These are phyloP conservation scores for Postia placenta DNA, from an alignment of 768 basidiomycete genomes.

Conservation along the genomic window DNA sequence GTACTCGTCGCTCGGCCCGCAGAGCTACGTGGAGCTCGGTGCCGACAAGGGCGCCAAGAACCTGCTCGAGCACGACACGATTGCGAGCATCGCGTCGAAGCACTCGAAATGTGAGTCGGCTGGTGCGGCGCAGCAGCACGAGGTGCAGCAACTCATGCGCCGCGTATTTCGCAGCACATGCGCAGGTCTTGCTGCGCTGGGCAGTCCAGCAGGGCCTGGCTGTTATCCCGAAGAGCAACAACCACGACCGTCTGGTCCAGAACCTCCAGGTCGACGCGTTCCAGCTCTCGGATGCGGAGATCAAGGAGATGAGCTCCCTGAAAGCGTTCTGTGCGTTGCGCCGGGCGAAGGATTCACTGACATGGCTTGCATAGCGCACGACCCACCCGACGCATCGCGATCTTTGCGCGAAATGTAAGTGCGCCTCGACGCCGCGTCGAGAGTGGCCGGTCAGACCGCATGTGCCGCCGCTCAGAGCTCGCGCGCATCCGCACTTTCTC, in stretches of 20 bases:
- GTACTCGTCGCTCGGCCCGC: conserved; percentile 51
- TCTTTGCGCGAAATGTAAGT: conserved; percentile 51
- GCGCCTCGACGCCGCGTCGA: too few species aligned
- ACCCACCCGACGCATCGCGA: conserved; percentile 61
- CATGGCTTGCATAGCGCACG: conserved; percentile 41
- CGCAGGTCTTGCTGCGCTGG: conserved; percentile 46
- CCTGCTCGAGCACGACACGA: conserved; percentile 44
- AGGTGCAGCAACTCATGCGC: too few species aligned
- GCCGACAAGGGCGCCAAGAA: conserved; percentile 45
- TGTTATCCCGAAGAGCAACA: conserved; percentile 45
- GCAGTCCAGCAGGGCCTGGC: conserved; percentile 40
- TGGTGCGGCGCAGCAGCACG: too few species aligned
- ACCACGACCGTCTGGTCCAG: conserved; percentile 29
- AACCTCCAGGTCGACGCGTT: conserved; percentile 44
- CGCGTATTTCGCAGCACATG: conserved; percentile 29
- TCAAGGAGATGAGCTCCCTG: conserved; percentile 50
- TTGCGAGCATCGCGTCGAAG: conserved; percentile 40
- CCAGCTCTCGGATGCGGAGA: conserved; percentile 51
- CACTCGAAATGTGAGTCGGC: conserved; percentile 46
- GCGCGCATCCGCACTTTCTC: too few species aligned
- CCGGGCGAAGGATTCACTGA: too few species aligned
- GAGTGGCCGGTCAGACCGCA: too few species aligned
- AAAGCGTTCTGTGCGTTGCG: conserved; percentile 65
- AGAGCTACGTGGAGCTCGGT: conserved; percentile 60
- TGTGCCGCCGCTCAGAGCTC: too few species aligned